Percentiles rank a stretch among this genome's conserved stretches.
phyloP scores from a whole-genome alignment of 345 rosid species.

The Stellera chamaejasme region DNA sequence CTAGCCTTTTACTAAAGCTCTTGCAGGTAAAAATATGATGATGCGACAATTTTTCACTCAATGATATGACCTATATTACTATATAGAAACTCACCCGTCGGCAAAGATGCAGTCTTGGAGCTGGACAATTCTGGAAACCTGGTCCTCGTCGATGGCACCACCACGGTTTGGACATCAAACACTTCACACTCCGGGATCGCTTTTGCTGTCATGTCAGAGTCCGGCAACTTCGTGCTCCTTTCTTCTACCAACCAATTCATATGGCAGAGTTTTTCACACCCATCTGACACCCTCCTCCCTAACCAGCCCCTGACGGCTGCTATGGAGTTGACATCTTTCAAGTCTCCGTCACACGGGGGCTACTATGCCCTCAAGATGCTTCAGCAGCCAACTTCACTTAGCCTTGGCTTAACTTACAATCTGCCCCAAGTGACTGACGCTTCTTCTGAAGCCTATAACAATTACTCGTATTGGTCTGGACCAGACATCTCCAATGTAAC shows the following conservation, averaged over 20 bases:
- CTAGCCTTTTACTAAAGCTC: conserved; percentile 27
- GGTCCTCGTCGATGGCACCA: conserved; percentile 39
- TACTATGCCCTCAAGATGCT: conserved; percentile 79
- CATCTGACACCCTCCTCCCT: conserved; percentile 81
- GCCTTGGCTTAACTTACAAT: conserved; percentile 71
- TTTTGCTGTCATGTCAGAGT: conserved; percentile 55
- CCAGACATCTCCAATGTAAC: conserved; percentile 89
- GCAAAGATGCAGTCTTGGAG: conserved; percentile 61
- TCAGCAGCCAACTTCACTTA: conserved; percentile 78
- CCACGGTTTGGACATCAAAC: conserved; percentile 68
- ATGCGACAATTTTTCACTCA: conserved; percentile 25
- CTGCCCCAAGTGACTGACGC: conserved; percentile 26
- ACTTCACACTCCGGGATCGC: conserved; percentile 44
- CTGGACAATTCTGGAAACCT: conserved; percentile 70
- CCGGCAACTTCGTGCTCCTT: conserved; percentile 74
- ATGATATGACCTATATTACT: conserved; percentile 29
- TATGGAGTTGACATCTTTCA: conserved; percentile 51
- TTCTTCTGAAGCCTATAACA: conserved; percentile 30
- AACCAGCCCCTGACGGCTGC: conserved; percentile 74
- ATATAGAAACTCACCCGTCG: conserved; percentile 69
- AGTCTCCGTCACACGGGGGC: conserved; percentile 36
- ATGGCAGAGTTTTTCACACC: conserved; percentile 83
- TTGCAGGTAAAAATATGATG: conserved; percentile 25
- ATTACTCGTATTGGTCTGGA: conserved; percentile 81
- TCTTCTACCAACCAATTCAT: conserved; percentile 24